Base-by-base conservation (phyloP, 2,329 filamentous ascomycete genomes). In the Corynespora cassiicola region DNA sequence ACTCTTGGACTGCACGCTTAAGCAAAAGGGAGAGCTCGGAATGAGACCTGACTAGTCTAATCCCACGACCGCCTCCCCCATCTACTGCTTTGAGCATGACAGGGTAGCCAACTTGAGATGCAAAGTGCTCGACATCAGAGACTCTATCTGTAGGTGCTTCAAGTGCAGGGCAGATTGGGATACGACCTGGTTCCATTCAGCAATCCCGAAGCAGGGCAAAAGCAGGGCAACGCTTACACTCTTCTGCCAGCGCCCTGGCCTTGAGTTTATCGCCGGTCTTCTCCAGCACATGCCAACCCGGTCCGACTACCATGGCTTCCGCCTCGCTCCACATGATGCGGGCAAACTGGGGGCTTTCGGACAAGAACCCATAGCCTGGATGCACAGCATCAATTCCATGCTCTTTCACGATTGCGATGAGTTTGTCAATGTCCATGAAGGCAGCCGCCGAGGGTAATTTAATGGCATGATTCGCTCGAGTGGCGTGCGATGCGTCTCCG, bases 41-140 rank as follows among this genome's bases (percentile, higher is more conserved):
- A 23, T 72, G 63, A 15, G 58, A 54, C 1, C 63, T 63, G 6
- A 83, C 74, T 1, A 84, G 65, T 5, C 81, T 72, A 29, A 85
- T 84, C 0, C 81, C 82, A 11, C 80, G 65, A 0, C 82, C 82
- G 3, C 81, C 81, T 10, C 81, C 82, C 2, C 81, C 81, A 56
- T 84, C 81, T 3, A 84, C 77, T n/a, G 81, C 81, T 53, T 85
- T 85, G 28, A 85, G 67, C 77, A 84, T 82, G 27, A 83, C 69
- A 1, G 80, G 80, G 28, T 75, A 77, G 1, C 77, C 77, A 10
- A 73, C 66, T 15, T 65, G 31, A 3, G 56, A 75, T 62, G 88
- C 90, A 53, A 91, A 91, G 0, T 36, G 27, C 3, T 63, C 57
- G 4, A 80, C 71, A 5, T 74, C 66, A 17, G 70, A 62, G 1